Percentiles rank a stretch among this genome's conserved stretches.
Evolutionary conservation across 2,329 filamentous ascomycete genomes (phyloP).

Genomic region (Beauveria varroae): DNA sequence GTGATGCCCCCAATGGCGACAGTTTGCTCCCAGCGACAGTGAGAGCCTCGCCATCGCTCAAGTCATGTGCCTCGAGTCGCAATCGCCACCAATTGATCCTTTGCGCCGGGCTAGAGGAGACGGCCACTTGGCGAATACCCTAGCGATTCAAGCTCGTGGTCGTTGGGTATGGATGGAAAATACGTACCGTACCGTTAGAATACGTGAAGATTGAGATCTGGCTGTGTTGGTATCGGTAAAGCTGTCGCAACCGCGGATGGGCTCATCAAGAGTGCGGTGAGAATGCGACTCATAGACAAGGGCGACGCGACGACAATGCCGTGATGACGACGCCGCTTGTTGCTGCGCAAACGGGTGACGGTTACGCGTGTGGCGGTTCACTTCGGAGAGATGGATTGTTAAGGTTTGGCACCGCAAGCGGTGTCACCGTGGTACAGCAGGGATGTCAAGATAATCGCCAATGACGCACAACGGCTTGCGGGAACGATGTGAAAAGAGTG

Average conservation of each 20-base stretch:
- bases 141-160: neutral
- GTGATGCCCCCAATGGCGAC: neutral
- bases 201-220: neutral
- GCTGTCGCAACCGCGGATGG: neutral
- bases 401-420: constrained; percentile 11
- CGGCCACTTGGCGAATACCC: neutral
- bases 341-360: constrained; percentile 5
- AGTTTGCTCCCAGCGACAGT: neutral
- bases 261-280: neutral
- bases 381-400: constrained; percentile 1
- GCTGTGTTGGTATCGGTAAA: neutral
- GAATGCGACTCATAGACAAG: neutral
- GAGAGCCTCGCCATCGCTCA: neutral
- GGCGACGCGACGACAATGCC: neutral
- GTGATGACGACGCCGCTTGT: neutral
- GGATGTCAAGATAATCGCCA: constrained; percentile 5
- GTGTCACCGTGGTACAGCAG: constrained; percentile 7
- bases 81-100: neutral
- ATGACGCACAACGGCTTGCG: neutral
- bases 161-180: neutral
- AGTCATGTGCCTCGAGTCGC: neutral
- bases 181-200: neutral
- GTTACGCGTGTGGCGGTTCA: constrained; percentile 2
- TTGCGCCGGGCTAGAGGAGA: neutral
- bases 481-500: neutral